Conservation (phyloP, 139 green algal genomes). For the Edaphochlamys debaryana region DNA sequence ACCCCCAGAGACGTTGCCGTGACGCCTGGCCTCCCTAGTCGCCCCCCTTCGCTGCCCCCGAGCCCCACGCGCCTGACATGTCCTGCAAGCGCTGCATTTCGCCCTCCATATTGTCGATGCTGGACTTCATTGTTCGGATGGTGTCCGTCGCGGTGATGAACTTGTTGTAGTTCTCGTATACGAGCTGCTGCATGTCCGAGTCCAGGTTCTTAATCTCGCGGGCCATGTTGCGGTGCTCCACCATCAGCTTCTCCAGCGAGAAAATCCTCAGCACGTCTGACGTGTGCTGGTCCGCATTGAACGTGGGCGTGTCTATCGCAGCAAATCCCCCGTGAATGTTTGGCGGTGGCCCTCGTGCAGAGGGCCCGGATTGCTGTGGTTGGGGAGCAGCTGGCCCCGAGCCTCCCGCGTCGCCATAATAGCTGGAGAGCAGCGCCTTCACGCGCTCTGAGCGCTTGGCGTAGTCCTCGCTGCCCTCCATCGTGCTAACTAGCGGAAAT, state of each 20-base stretch:
- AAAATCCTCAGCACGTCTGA: conserved; percentile 62
- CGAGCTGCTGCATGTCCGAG: conserved; percentile 96
- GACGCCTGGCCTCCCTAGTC: no score
- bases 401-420: conserved; percentile 68
- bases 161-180: conserved; percentile 99
- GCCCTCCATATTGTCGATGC: conserved; percentile 74
- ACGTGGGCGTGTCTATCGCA: conserved; percentile 62
- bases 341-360: neutral
- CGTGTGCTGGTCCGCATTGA: conserved; percentile 64
- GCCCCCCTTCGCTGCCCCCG: no score
- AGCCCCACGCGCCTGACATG: neutral
- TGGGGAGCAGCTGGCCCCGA: neutral
- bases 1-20: no score
- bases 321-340: neutral
- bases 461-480: conserved; percentile 54
- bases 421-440: conserved; percentile 74
- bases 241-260: conserved; percentile 77
- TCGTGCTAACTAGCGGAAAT: neutral
- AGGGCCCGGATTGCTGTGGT: no score
- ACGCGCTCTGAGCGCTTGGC: conserved; percentile 61
- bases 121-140: conserved; percentile 79
- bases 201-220: conserved; percentile 92
- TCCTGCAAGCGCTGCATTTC: conserved; percentile 66
- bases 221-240: conserved; percentile 83
- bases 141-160: conserved; percentile 98